Evolutionary conservation across 208 protist species (phyloP), one percentile per base, ranked within the genome.

Genomic region (Leishmania mexicana): DNA sequence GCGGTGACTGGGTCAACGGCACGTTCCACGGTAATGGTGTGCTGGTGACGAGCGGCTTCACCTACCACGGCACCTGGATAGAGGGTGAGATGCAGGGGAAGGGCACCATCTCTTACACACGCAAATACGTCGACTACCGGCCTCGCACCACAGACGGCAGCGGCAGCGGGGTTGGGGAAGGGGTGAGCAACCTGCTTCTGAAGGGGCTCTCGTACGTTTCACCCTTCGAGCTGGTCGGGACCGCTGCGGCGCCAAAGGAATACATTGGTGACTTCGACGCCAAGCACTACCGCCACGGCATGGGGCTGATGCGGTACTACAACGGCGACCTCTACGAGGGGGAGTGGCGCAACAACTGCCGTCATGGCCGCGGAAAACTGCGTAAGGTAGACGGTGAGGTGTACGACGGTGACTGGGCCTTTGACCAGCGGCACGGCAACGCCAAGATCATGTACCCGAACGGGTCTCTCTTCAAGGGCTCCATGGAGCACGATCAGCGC

Each of bases 271-370:
- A 91, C 17, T 93, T 97, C 77, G 80, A 93, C 75, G 70, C 81
- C 17, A 80, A 64, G 15, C 83, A 93, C 42, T 85, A 89, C 11
- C 90, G 94, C 1, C 93, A 98, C 78, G 95, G 95, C 8, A 54
- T 77, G 42, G 94, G 95, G 4, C 47, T 91, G 42, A 90, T 97
- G 91, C 75, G 62, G 0, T 97, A 94, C 83, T 86, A 82, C 70
- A 96, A 96, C 80, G 91, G 93, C 7, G 92, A 97, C 79, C 85
- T 89, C 7, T 98, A 98, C 82, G 88, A 96, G 51, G 96, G 96
- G 2, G 79, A 93, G 19, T 97, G 92, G 88, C 58, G 70, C n/a
- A 73, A 88, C 38, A 97, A 98, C 80, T 85, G 81, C 83, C 92
- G 90, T 38, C 81, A 96, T 77, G 95, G 95, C 38, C 84, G 85